A percentile compares a stretch with the other conserved stretches of the same genome.
phyloP scores from a whole-genome alignment of 768 basidiomycete species.

The Leccinum boreale region DNA sequence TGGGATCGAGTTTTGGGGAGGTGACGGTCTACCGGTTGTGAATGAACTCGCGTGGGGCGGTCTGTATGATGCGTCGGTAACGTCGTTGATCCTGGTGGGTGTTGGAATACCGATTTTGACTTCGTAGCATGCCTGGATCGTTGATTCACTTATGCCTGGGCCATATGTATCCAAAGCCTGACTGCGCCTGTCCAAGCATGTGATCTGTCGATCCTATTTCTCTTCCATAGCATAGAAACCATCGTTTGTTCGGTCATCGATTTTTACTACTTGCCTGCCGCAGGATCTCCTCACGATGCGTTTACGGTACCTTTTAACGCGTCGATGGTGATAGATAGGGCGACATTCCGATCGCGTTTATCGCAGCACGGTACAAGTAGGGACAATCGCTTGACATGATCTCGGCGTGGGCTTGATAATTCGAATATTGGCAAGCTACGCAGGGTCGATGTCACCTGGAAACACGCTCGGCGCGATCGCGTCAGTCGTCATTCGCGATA shows the following conservation, averaged over 20 bases:
- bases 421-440: not conserved
- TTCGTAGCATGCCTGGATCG: not conserved
- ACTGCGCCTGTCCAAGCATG: not conserved
- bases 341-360: not conserved
- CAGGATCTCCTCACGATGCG: not conserved
- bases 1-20: slow-evolving; percentile 49
- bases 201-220: not conserved
- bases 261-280: not conserved
- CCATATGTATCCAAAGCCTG: not conserved
- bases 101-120: not conserved
- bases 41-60: not conserved
- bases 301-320: not conserved
- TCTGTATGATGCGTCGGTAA: not conserved
- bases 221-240: not conserved
- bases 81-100: not conserved
- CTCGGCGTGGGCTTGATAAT: not conserved
- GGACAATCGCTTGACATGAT: not conserved
- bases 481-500: not conserved
- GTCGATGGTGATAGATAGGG: not conserved
- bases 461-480: not conserved
- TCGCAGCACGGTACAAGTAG: too few species aligned
- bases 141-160: not conserved
- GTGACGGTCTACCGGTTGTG: slow-evolving; percentile 36
- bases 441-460: not conserved
- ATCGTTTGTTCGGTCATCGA: not conserved